A percentile compares a stretch with the other conserved stretches of the same genome.
phyloP scores from a whole-genome alignment of 1,284 basidiomycete genomes.

The Pseudozyma thailandica region DNA sequence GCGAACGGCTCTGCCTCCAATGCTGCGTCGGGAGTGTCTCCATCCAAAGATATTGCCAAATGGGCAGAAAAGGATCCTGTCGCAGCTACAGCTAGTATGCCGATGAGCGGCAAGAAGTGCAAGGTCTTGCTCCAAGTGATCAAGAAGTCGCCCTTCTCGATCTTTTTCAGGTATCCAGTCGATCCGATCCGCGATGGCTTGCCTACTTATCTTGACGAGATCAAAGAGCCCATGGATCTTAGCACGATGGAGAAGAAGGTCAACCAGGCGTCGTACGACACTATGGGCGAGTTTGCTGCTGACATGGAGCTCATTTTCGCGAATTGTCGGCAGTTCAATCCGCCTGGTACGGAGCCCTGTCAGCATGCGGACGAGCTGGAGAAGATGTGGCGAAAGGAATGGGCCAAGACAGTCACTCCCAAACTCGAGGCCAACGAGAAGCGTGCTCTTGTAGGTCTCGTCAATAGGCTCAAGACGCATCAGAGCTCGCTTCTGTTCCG shows the following conservation, averaged over 20 bases:
- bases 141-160: slow-evolving; percentile 76
- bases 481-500: slow-evolving; percentile 68
- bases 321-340: slow-evolving; percentile 75
- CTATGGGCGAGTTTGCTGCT: slow-evolving; percentile 74
- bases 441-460: slow-evolving; percentile 78
- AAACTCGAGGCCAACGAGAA: slow-evolving; percentile 84
- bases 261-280: slow-evolving; percentile 49
- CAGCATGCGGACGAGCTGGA: slow-evolving; percentile 79
- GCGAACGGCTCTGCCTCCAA: slow-evolving; percentile 16
- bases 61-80: slow-evolving; percentile 47
- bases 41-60: slow-evolving; percentile 36
- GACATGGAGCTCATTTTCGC: slow-evolving; percentile 86
- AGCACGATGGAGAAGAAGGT: slow-evolving; percentile 80
- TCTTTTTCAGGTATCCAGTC: slow-evolving; percentile 85
- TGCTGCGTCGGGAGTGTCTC: slow-evolving; percentile 10
- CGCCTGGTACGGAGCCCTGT: slow-evolving; percentile 76
- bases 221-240: slow-evolving; percentile 91
- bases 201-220: slow-evolving; percentile 94
- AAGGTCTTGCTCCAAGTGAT: slow-evolving; percentile 78
- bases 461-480: slow-evolving; percentile 72
- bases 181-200: slow-evolving; percentile 79
- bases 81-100: slow-evolving; percentile 45
- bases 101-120: slow-evolving; percentile 73
- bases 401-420: slow-evolving; percentile 80
- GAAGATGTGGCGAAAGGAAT: slow-evolving; percentile 83